phyloP scores from a whole-genome alignment of 116 monocot genomes.

The Trichopus zeylanicus region DNA sequence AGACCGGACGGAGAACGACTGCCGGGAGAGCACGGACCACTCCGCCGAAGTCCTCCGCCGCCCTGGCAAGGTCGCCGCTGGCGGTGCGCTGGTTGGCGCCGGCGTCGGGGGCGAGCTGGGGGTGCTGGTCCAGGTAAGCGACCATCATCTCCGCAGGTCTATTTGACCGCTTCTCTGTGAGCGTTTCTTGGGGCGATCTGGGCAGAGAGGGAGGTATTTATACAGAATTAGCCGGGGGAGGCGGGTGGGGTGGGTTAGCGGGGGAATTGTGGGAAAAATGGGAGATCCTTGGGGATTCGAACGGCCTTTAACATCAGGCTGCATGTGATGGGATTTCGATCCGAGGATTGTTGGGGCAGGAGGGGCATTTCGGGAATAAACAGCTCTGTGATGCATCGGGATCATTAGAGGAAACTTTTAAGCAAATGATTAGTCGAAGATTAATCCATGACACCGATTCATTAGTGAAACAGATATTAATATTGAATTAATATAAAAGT shows the following conservation, averaged over 20 bases:
- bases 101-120: neutral
- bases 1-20: slow-evolving; percentile 18
- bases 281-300: neutral
- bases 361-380: neutral
- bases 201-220: neutral
- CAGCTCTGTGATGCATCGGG: neutral
- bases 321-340: slow-evolving; percentile 1
- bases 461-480: too few relatives aligned
- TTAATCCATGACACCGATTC: too few relatives aligned
- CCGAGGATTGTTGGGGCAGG: neutral
- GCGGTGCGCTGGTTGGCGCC: neutral
- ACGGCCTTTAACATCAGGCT: neutral
- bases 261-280: neutral
- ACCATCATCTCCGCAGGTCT: slow-evolving; percentile 4
- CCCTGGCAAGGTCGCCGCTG: neutral
- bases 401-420: too few relatives aligned
- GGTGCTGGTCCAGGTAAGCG: slow-evolving; percentile 11
- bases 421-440: too few relatives aligned
- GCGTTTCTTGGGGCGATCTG: neutral
- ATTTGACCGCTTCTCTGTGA: slow-evolving; percentile 1
- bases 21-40: slow-evolving; percentile 10
- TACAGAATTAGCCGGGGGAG: neutral
- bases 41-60: slow-evolving; percentile 25
- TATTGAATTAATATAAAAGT: too few relatives aligned
- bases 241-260: neutral